A percentile compares a stretch with the other conserved stretches of the same genome.
Conservation (phyloP, 108 stramenopile genomes). For the Stephanodiscus triporus region DNA sequence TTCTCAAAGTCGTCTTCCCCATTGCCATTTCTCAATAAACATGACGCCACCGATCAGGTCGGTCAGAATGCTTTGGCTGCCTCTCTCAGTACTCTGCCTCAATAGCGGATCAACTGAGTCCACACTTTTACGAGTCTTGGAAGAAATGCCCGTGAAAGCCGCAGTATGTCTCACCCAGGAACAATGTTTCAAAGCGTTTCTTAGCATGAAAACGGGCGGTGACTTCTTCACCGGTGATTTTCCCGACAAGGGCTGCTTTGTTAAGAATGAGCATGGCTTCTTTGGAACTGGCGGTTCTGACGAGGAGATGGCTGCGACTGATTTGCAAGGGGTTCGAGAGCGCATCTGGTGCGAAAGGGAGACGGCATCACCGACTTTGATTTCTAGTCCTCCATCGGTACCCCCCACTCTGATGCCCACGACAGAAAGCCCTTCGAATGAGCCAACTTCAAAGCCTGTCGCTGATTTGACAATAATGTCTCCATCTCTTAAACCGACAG, state of each 20-base stretch:
- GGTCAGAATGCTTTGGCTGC: too few relatives aligned
- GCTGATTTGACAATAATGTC: too few relatives aligned
- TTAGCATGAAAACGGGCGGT: constrained; percentile 3
- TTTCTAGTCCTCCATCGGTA: not conserved
- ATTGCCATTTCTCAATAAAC: too few relatives aligned
- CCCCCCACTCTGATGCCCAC: not conserved
- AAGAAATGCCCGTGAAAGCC: not conserved
- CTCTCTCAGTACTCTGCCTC: too few relatives aligned
- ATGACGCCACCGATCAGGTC: too few relatives aligned
- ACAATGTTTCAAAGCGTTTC: not conserved
- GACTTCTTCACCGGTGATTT: not conserved
- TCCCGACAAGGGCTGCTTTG: constrained; percentile 5
- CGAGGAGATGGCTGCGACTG: not conserved
- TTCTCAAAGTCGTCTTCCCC: not conserved
- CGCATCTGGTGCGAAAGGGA: constrained; percentile 15
- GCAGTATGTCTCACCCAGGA: not conserved
- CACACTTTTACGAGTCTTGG: too few relatives aligned
- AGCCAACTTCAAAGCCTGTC: not conserved
- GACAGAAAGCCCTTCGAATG: not conserved
- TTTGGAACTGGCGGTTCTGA: constrained; percentile 7
- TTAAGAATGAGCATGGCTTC: not conserved
- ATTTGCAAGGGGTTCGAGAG: not conserved
- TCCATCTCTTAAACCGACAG: too few relatives aligned
- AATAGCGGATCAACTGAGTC: too few relatives aligned
- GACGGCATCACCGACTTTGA: not conserved